phyloP scores from a whole-genome alignment of 495 filamentous ascomycete genomes.

The Cenococcum geophilum region DNA sequence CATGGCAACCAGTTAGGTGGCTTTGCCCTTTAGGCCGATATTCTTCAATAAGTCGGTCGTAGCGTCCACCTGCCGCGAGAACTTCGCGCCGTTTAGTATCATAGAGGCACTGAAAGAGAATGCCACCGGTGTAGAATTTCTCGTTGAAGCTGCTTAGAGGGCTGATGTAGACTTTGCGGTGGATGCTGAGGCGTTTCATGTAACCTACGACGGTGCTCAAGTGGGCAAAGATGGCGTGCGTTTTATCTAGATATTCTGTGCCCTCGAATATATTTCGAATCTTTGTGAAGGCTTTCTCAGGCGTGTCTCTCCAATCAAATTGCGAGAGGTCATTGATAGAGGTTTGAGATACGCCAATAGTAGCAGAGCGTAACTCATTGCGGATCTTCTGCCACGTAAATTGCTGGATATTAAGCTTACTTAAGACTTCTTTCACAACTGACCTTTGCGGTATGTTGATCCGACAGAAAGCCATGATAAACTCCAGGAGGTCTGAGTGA shows the following conservation, averaged over 20 bases:
- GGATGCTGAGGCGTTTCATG: conserved; percentile 64
- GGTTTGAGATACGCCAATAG: conserved; percentile 78
- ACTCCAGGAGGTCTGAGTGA: conserved; percentile 74
- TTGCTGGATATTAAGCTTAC: conserved; percentile 77
- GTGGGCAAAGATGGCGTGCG: conserved; percentile 70
- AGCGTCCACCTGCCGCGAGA: conserved; percentile 89
- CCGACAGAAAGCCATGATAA: conserved; percentile 82
- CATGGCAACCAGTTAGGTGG: conserved; percentile 49
- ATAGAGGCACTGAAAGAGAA: conserved; percentile 86
- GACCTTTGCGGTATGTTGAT: conserved; percentile 63
- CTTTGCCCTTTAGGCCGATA: conserved; percentile 51
- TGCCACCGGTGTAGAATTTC: conserved; percentile 80
- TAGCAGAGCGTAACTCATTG: conserved; percentile 70
- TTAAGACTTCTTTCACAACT: conserved; percentile 73
- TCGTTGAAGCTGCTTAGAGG: conserved; percentile 87
- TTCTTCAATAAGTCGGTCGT: conserved; percentile 76
- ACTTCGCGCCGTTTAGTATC: conserved; percentile 80
- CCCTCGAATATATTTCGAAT: conserved; percentile 69
- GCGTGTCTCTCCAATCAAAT: conserved; percentile 82
- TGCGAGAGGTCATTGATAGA: conserved; percentile 82
- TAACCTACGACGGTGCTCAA: conserved; percentile 69
- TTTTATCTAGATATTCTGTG: conserved; percentile 57
- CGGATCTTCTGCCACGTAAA: conserved; percentile 82
- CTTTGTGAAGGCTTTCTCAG: conserved; percentile 64
- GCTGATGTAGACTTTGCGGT: conserved; percentile 73